A percentile compares a stretch with the other conserved stretches of the same genome.
Conservation (phyloP, 2,329 filamentous ascomycete species). For the Trichoderma sp. region DNA sequence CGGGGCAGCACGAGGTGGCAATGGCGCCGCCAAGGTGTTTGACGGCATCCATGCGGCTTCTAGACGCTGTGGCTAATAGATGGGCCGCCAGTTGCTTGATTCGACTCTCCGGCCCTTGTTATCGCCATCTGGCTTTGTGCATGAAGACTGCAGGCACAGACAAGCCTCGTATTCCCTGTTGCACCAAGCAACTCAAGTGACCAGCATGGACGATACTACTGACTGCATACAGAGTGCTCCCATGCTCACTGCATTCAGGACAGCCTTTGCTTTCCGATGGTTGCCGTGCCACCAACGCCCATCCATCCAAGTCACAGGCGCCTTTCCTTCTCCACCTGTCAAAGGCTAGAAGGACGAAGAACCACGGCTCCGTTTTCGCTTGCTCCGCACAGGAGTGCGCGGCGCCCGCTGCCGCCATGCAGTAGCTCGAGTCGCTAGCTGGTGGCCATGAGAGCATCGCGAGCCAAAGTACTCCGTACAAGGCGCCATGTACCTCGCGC, state of each 20-base stretch:
- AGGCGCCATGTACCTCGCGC: neutral
- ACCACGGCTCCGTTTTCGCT: conserved; percentile 19
- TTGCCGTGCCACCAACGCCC: conserved; percentile 1
- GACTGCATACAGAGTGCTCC: neutral
- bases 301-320: neutral
- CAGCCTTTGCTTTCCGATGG: conserved; percentile 10
- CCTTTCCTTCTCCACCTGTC: neutral
- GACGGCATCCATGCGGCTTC: neutral
- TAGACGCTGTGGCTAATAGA: conserved; percentile 9
- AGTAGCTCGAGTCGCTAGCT: neutral
- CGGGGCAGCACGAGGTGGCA: neutral
- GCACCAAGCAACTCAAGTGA: neutral
- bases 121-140: neutral
- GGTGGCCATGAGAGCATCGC: neutral
- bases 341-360: neutral
- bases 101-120: neutral
- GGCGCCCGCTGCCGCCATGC: conserved; percentile 19
- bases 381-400: conserved; percentile 13
- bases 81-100: conserved; percentile 6
- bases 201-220: neutral
- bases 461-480: conserved; percentile 16
- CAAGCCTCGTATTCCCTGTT: too few relatives aligned
- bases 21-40: conserved; percentile 7
- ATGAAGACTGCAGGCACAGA: neutral
- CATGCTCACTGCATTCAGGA: neutral